phyloP scores from a whole-genome alignment of 805 yeast genomes.

The Spathaspora passalidarum region DNA sequence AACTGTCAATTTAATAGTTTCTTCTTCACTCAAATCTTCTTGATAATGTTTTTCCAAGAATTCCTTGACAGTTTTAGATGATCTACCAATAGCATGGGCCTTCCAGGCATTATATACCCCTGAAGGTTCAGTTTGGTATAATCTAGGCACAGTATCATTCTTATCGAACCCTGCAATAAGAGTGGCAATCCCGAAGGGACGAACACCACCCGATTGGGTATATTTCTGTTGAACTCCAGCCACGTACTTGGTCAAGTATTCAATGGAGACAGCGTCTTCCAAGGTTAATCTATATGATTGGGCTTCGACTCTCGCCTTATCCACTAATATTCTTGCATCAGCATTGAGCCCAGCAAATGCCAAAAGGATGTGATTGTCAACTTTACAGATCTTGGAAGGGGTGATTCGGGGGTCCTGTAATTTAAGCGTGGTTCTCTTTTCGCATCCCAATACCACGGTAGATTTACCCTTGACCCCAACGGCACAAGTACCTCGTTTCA shows the following conservation, averaged over 20 bases:
- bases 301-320: conserved; percentile 94
- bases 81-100: conserved; percentile 95
- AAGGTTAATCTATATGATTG: conserved; percentile 91
- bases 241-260: conserved; percentile 86
- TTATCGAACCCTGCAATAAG: conserved; percentile 94
- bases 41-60: conserved; percentile 85
- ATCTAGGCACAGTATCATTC: conserved; percentile 72
- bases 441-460: conserved; percentile 93
- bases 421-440: conserved; percentile 90
- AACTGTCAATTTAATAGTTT: conserved; percentile 76
- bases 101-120: conserved; percentile 98
- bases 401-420: conserved; percentile 96
- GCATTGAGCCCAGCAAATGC: conserved; percentile 98
- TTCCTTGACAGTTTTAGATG: conserved; percentile 92
- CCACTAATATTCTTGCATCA: conserved; percentile 93
- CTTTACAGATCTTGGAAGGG: conserved; percentile 87
- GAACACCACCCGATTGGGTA: conserved; percentile 97
- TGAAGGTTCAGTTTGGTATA: conserved; percentile 95
- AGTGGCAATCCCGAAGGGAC: conserved; percentile 97
- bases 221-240: conserved; percentile 98
- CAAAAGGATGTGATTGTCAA: conserved; percentile 85
- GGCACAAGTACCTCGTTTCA: conserved; percentile 96
- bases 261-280: conserved; percentile 90
- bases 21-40: conserved; percentile 60
- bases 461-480: conserved; percentile 92